Evolutionary conservation across 768 basidiomycete species (phyloP), one percentile per base, ranked within the genome.

Genomic region (Lentinula guzmanii): DNA sequence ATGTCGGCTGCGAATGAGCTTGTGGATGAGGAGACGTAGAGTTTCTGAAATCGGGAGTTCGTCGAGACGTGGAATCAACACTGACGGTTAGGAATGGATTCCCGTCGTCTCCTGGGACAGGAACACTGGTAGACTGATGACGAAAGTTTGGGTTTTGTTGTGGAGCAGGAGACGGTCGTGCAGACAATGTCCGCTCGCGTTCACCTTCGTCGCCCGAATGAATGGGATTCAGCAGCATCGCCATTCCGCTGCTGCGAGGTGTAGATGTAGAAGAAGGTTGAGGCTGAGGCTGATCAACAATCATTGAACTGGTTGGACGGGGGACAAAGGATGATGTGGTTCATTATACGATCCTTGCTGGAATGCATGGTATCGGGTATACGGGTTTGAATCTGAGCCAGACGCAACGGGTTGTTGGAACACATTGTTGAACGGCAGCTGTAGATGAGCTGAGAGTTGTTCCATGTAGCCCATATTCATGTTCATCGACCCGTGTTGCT

Each of bases 171-270:
- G 56, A 58, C 13, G 56, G 42, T 31, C 56, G 42, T 18, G 56
- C 42, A n/a, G 33, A 45, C 4, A 41, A 21, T 8, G 33, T n/a
- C 16, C 52, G 52, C 16, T 41, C 53, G n/a, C 28, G 37, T 24
- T 24, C 24, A 24, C 2, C 2, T n/a, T 46, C 37, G 3, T 48
- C 45, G 4, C 8, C 18, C 8, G 56, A 2, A 48, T 5, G 10
- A 5, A 58, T 24, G 18, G 56, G 58, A 11, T 59, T 59, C n/a
- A 59, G 58, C 18, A 59, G 46, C 58, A 59, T 59, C 45, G 58
- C 55, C 8, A 56, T 37, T 18, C 55, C 55, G 4, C 55, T 37
- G 13, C 15, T 15, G 11, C 39, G 55, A 31, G 55, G 55, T 24
- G 55, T 21, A 56, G 55, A 43, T 28, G 55, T 39, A 39, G 37